These are phyloP conservation scores for Aspergillus bridgeri DNA, from an alignment of 495 filamentous ascomycete genomes.

Conservation along the genomic window DNA sequence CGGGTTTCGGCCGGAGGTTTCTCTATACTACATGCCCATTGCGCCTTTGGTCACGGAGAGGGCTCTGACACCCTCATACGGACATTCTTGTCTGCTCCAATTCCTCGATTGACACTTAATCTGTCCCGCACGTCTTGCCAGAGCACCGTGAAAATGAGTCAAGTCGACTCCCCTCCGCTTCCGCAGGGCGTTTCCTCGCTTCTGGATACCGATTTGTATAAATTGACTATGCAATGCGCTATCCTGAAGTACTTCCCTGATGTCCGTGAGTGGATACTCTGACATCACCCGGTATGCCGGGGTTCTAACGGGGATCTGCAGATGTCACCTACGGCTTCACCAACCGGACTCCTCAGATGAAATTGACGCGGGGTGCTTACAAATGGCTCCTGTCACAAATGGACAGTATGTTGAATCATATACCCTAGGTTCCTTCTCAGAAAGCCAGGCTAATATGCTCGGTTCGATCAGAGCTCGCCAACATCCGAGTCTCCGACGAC, in stretches of 20 bases:
- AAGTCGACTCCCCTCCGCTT: constrained; percentile 25
- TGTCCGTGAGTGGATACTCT: constrained; percentile 50
- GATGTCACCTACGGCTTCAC: constrained; percentile 88
- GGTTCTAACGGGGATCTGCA: constrained; percentile 27
- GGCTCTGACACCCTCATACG: neutral
- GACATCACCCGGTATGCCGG: neutral
- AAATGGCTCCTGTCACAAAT: constrained; percentile 83
- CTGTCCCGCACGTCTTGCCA: neutral
- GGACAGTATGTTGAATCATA: constrained; percentile 56
- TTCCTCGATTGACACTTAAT: neutral
- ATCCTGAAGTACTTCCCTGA: constrained; percentile 86
- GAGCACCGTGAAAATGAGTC: constrained; percentile 26
- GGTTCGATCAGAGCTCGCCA: constrained; percentile 60
- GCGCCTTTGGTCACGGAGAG: neutral
- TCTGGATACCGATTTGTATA: constrained; percentile 96
- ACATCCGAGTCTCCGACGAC: constrained; percentile 70
- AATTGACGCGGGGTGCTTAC: constrained; percentile 77
- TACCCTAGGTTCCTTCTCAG: too few relatives aligned
- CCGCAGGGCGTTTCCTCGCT: constrained; percentile 83
- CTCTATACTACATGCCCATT: neutral
- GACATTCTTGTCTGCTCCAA: neutral
- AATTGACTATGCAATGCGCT: constrained; percentile 98
- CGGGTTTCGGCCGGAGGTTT: neutral
- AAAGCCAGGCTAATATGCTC: neutral
- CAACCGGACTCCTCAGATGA: constrained; percentile 92